Percentiles rank a stretch among this genome's conserved stretches.
phyloP scores from a whole-genome alignment of 2,329 filamentous ascomycete species.

The Fusarium proliferatum region DNA sequence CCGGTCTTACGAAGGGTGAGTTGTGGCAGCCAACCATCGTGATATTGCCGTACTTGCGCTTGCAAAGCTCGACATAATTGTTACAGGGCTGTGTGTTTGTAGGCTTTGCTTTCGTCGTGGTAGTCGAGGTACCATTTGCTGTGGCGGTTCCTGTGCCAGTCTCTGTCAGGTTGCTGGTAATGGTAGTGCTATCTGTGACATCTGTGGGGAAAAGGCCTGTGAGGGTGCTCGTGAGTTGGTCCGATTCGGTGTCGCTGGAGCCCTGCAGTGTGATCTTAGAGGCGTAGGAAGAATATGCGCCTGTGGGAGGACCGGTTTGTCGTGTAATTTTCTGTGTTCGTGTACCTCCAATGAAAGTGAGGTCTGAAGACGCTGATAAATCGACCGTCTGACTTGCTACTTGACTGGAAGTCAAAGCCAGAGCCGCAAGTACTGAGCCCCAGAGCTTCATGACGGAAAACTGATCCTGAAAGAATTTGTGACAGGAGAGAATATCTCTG shows the following conservation, averaged over 20 bases:
- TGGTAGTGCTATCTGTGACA: slow-evolving; percentile 43
- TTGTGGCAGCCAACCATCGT: slow-evolving; percentile 84
- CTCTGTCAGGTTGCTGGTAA: slow-evolving; percentile 53
- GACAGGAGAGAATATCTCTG: background rate
- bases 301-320: slow-evolving; percentile 48
- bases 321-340: slow-evolving; percentile 53
- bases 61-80: slow-evolving; percentile 80
- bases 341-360: slow-evolving; percentile 53
- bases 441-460: slow-evolving; percentile 42
- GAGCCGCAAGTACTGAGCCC: slow-evolving; percentile 34
- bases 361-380: slow-evolving; percentile 48
- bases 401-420: slow-evolving; percentile 40
- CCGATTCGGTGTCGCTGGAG: slow-evolving; percentile 28
- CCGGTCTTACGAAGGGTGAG: slow-evolving; percentile 77
- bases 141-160: slow-evolving; percentile 52
- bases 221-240: slow-evolving; percentile 57
- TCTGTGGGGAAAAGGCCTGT: slow-evolving; percentile 55
- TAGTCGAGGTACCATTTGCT: slow-evolving; percentile 47
- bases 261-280: slow-evolving; percentile 40
- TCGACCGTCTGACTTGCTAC: slow-evolving; percentile 45
- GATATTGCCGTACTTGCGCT: slow-evolving; percentile 82
- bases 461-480: background rate
- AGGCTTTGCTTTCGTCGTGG: slow-evolving; percentile 49
- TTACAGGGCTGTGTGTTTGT: slow-evolving; percentile 85
- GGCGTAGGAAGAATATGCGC: slow-evolving; percentile 42